Evolutionary conservation across 2,329 filamentous ascomycete species (phyloP).

Genomic region (Ceratocystis colombiana): DNA sequence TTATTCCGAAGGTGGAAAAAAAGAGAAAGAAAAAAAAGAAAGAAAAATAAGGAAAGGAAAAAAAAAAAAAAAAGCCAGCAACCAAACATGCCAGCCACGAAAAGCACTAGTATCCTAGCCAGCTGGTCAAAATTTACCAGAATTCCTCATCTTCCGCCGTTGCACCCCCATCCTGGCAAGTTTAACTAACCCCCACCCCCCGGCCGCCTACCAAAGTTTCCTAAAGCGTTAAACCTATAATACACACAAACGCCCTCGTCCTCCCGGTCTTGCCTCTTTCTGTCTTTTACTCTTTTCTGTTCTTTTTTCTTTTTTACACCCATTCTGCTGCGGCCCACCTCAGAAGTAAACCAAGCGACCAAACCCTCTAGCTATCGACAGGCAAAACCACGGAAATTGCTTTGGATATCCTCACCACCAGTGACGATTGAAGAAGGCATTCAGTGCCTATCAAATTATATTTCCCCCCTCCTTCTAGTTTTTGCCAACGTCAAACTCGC

Average conservation of each 20-base stretch:
- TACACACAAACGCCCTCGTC: constrained; percentile 21
- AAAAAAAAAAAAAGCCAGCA: not conserved
- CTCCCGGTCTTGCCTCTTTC: constrained; percentile 24
- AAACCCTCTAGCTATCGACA: not conserved
- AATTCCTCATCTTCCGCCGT: constrained; percentile 14
- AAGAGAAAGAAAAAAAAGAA: no score
- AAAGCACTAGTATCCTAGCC: constrained; percentile 17
- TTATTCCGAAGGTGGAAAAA: no score
- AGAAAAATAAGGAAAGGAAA: no score
- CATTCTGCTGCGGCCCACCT: constrained; percentile 7
- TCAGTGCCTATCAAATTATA: not conserved
- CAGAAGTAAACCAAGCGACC: not conserved
- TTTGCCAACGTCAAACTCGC: constrained; percentile 10
- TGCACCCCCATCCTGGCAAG: constrained; percentile 12
- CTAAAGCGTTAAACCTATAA: constrained; percentile 19
- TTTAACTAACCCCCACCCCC: constrained; percentile 8
- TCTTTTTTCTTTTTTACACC: constrained; percentile 15
- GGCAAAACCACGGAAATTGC: not conserved
- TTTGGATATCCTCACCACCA: constrained; percentile 9
- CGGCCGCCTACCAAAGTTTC: not conserved
- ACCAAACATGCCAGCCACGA: constrained; percentile 15
- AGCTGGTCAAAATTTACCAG: constrained; percentile 17
- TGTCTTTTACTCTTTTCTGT: constrained; percentile 23
- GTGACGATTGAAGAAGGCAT: not conserved
- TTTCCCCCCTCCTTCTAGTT: not conserved